A percentile compares a stretch with the other conserved stretches of the same genome.
These are phyloP conservation scores for Fonsecaea erecta DNA, from an alignment of 2,329 filamentous ascomycete genomes.

Conservation along the genomic window DNA sequence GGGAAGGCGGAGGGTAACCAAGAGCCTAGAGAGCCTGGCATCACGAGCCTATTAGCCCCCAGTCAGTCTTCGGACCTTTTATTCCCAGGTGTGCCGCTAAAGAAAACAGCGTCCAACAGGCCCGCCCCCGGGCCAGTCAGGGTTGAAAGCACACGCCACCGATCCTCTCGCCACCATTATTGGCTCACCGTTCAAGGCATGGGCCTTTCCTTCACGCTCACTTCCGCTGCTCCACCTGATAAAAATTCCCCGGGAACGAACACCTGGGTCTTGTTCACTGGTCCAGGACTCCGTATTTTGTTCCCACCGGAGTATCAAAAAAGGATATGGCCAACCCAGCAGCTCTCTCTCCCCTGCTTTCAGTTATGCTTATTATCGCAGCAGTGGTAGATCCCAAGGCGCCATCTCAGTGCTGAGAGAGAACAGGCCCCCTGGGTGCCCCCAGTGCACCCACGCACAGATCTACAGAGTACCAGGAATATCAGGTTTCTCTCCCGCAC, in stretches of 20 bases:
- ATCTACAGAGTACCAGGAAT: conserved; percentile 12
- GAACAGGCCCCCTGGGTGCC: background rate
- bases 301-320: conserved; percentile 1
- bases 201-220: conserved; percentile 1
- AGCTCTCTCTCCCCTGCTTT: background rate
- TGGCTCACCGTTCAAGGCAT: background rate
- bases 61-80: conserved; percentile 6
- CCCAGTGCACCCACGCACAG: background rate
- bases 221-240: conserved; percentile 6
- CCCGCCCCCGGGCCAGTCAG: conserved; percentile 6
- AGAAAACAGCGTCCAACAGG: conserved; percentile 6
- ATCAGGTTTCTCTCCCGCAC: conserved; percentile 17
- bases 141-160: conserved; percentile 8
- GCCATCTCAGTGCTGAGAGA: background rate
- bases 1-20: background rate
- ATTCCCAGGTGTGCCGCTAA: background rate
- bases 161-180: background rate
- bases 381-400: background rate
- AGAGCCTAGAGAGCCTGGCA: background rate
- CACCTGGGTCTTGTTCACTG: conserved; percentile 8
- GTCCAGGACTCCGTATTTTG: conserved; percentile 1
- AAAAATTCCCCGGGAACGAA: conserved; percentile 21
- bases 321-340: background rate
- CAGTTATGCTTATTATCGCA: background rate
- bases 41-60: background rate